Percentiles rank a stretch among this genome's conserved stretches.
These are phyloP conservation scores for Capniomyces stellatus DNA, from an alignment of 371 early-diverging fungal species.

Conservation along the genomic window DNA sequence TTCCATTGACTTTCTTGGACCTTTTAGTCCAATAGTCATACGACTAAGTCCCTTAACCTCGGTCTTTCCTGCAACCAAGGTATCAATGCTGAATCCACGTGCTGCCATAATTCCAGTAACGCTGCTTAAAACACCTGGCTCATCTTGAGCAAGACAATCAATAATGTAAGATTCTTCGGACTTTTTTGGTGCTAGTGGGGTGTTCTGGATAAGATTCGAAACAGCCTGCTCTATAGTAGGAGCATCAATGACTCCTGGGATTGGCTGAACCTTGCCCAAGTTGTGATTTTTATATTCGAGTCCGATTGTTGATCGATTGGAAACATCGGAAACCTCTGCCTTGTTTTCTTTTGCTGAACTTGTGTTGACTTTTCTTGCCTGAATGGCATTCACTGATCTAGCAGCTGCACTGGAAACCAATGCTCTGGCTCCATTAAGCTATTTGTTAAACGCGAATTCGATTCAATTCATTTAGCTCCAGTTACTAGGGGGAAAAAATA, in stretches of 20 bases:
- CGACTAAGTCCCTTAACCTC: conserved; percentile 81
- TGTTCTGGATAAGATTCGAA: conserved; percentile 77
- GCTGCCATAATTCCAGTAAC: conserved; percentile 87
- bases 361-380: too few relatives aligned
- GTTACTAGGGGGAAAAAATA: too few relatives aligned
- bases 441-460: too few relatives aligned
- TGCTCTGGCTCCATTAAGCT: too few relatives aligned
- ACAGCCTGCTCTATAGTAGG: conserved; percentile 70
- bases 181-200: conserved; percentile 38
- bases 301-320: not conserved
- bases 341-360: not conserved
- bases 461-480: too few relatives aligned
- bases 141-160: conserved; percentile 86
- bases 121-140: conserved; percentile 86
- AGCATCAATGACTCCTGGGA: not conserved
- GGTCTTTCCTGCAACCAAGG: conserved; percentile 82
- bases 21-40: conserved; percentile 88
- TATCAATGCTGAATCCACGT: conserved; percentile 91
- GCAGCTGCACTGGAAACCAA: too few relatives aligned
- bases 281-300: not conserved
- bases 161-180: conserved; percentile 56
- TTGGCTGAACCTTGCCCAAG: not conserved
- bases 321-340: not conserved
- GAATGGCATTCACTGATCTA: too few relatives aligned
- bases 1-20: conserved; percentile 64